Conservation (phyloP, 495 filamentous ascomycete genomes). For the Amniculicola lignicola region DNA sequence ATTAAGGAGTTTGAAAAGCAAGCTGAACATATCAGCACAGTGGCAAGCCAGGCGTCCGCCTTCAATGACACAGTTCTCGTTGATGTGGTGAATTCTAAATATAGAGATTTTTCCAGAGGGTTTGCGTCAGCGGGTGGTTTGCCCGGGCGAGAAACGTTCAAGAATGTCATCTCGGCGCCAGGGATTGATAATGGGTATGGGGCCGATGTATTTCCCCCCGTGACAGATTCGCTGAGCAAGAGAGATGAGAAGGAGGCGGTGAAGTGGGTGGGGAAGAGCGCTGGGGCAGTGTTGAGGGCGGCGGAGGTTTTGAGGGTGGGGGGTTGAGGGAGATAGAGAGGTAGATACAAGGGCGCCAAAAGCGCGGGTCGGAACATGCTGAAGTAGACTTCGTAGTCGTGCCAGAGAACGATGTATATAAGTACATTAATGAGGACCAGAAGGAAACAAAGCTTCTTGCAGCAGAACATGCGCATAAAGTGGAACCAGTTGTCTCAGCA, state of each 20-base stretch:
- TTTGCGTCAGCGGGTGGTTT: conserved; percentile 21
- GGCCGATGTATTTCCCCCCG: conserved; percentile 21
- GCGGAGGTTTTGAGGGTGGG: conserved; percentile 23
- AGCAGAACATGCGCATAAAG: too few relatives aligned
- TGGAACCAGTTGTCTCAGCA: too few relatives aligned
- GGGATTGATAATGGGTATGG: conserved; percentile 33
- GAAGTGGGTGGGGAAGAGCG: conserved; percentile 24
- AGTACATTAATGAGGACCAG: too few relatives aligned
- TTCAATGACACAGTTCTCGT: conserved; percentile 15
- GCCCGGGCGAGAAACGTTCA: conserved; percentile 24
- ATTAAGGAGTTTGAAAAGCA: conserved; percentile 20
- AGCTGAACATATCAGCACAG: conserved; percentile 5
- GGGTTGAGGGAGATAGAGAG: neutral
- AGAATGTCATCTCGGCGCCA: conserved; percentile 27
- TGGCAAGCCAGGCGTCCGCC: conserved; percentile 3
- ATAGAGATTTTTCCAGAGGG: conserved; percentile 22
- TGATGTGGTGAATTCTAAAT: conserved; percentile 23
- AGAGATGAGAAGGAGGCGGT: conserved; percentile 11
- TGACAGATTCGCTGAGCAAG: conserved; percentile 18
- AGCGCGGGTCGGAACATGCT: too few relatives aligned
- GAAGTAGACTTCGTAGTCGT: too few relatives aligned
- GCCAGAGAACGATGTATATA: too few relatives aligned
- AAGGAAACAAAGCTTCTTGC: too few relatives aligned
- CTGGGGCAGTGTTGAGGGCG: conserved; percentile 15
- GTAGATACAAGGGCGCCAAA: too few relatives aligned